Evolutionary conservation across 768 basidiomycete genomes (phyloP), one percentile per base, ranked within the genome.

Genomic region (Amanita pseudoporphyria): DNA sequence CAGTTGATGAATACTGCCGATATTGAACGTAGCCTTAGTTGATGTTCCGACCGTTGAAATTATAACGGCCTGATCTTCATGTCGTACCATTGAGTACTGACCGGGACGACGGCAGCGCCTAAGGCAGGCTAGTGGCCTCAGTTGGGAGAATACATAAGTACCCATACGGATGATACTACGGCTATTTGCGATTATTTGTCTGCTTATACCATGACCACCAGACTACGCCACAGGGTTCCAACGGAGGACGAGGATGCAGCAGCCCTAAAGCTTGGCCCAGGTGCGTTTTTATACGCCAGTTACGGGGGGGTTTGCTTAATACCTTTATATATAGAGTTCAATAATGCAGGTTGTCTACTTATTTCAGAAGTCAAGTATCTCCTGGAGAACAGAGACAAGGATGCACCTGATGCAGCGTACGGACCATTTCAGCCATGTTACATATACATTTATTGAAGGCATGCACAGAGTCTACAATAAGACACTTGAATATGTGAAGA

Each of bases 331-430:
- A 13, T 54, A 90, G 91, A 90, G 62, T 94, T 94, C 69, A 89
- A 89, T 69, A 89, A 91, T 55, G 87, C 87, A 5, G 90, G 87
- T 72, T 91, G 87, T 64, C 64, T 95, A 60, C 76, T 92, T 58
- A 91, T 94, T 53, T 91, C 89, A 1, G 92, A 95, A 61, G 92
- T 94, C 62, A 90, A 90, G 61, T 87, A 92, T 62, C 69, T 95
- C 42, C 71, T 95, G 24, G 88, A 91, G 65, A 86, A 87, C 70
- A 71, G 87, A 56, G 83, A 89, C 66, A 87, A 90, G 65, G 85
- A 87, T 58, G 85, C 86, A 2, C 89, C 89, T 6, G 88, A 90
- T 59, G 91, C 88, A 50, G 78, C 82, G 91, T 91, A 60, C 52
- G 83, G 70, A 14, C 10, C 28, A 13, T 19, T 9, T 22, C 18